phyloP scores from a whole-genome alignment of 2,329 filamentous ascomycete species.

The Fusarium aywerte region DNA sequence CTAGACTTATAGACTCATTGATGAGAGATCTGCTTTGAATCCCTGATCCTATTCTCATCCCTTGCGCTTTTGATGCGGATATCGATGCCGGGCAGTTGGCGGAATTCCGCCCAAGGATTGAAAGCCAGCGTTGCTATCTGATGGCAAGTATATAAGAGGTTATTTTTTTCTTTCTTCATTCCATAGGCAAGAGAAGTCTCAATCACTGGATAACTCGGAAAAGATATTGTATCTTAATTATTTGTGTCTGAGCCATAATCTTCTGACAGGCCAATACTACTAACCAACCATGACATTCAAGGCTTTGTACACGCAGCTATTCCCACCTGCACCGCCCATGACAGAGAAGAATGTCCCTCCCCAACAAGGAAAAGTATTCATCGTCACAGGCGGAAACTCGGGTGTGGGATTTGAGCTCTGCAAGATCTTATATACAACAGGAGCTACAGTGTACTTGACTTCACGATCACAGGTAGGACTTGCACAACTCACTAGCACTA shows the following conservation, averaged over 20 bases:
- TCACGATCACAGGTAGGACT: constrained; percentile 51
- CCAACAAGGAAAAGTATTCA: constrained; percentile 50
- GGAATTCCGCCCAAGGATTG: constrained; percentile 14
- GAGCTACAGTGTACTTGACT: constrained; percentile 65
- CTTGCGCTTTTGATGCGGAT: not conserved
- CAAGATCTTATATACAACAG: constrained; percentile 62
- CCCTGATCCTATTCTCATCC: not conserved
- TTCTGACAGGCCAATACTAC: not conserved
- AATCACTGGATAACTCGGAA: not conserved
- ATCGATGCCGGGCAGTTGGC: not conserved
- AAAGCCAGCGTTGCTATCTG: not conserved
- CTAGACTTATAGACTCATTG: not conserved
- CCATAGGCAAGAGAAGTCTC: not conserved
- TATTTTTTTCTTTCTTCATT: not conserved
- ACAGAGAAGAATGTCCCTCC: constrained; percentile 43
- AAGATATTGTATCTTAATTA: not conserved
- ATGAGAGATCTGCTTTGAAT: not conserved
- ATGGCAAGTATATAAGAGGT: not conserved
- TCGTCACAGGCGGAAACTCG: constrained; percentile 59
- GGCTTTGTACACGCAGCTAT: constrained; percentile 21
- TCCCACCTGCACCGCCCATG: constrained; percentile 38
- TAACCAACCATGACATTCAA: constrained; percentile 14
- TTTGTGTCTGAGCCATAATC: not conserved
- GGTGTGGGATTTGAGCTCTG: constrained; percentile 62
- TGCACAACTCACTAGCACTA: not conserved